Evolutionary conservation across 192 early-diverging fungal genomes (phyloP), one percentile per base, ranked within the genome.

Genomic region (Phycomyces blakesleeanus): DNA sequence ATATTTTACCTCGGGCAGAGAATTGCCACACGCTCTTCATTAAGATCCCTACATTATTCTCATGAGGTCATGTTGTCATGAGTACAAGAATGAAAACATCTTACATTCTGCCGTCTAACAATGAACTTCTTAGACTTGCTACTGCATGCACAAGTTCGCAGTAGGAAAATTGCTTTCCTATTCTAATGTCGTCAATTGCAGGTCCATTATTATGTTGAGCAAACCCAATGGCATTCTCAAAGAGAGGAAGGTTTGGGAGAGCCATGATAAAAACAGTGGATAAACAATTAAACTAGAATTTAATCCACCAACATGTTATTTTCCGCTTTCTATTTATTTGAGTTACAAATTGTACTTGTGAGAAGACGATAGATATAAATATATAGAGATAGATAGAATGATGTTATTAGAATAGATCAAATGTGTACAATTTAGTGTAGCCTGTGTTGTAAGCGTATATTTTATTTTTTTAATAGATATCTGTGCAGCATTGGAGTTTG

Each of bases 1-100:
- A 14, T 50, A 55, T 12, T 20, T 67, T 73, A 67, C 71, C 71
- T 77, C 21, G 76, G 74, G 57, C 62, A 78, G 21, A 75, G 55
- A 76, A 81, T 75, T 18, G 72, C 75, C 15, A 79, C 25, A 11
- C 71, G 5, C 27, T 41, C 69, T 40, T 65, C 65, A 12, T 72
- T 61, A 26, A 75, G 59, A 55, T 66, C 69, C 51, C 68, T 66
- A 41, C 60, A 64, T 3, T 7, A 2, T 55, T 18, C 26, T 44
- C 14, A 34, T 55, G 11, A 38, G 22, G 27, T 8, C 37, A 58
- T 40, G 44, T 26, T n/a, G 22, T 42, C 27, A 52, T 18, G 22
- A 62, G 25, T 29, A 24, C 50, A 5, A 51, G 15, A 2, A 1
- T n/a, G n/a, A n/a, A n/a, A n/a, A n/a, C n/a, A n/a, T 15, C 57